phyloP scores from a whole-genome alignment of 306 rosid species.

The Cucurbita pepo region DNA sequence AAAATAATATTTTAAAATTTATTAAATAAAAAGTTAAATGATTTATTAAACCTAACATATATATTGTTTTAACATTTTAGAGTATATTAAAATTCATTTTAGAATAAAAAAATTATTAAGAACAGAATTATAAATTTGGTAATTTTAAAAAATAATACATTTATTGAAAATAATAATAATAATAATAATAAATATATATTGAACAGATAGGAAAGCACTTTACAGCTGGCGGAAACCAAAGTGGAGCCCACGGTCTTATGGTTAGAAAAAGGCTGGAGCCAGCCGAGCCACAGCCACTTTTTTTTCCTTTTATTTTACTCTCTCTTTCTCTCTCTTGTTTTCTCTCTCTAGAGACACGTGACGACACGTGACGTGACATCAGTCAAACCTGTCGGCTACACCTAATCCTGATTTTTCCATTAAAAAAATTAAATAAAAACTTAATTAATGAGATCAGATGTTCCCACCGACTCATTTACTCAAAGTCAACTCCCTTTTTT shows the following conservation, averaged over 20 bases:
- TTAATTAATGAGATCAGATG: background rate
- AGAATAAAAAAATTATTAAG: too few species aligned
- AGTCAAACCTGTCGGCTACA: background rate
- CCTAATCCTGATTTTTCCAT: background rate
- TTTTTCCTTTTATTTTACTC: background rate
- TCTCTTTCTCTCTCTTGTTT: too few species aligned
- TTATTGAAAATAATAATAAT: too few species aligned
- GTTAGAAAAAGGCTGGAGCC: background rate
- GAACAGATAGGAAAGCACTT: background rate
- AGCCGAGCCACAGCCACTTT: background rate
- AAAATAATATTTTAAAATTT: too few species aligned
- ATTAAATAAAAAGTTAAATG: too few species aligned
- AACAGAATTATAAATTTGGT: too few species aligned
- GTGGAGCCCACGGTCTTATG: background rate
- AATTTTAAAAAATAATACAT: too few species aligned
- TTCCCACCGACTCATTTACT: background rate
- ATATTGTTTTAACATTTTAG: too few species aligned
- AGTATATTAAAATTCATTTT: too few species aligned
- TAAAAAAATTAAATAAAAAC: background rate
- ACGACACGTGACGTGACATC: background rate
- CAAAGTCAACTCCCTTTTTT: background rate
- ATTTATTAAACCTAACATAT: too few species aligned
- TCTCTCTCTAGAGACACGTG: background rate
- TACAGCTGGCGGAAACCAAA: background rate
- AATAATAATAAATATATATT: too few species aligned